Conservation (phyloP, 495 filamentous ascomycete genomes). For the Terfezia boudieri region DNA sequence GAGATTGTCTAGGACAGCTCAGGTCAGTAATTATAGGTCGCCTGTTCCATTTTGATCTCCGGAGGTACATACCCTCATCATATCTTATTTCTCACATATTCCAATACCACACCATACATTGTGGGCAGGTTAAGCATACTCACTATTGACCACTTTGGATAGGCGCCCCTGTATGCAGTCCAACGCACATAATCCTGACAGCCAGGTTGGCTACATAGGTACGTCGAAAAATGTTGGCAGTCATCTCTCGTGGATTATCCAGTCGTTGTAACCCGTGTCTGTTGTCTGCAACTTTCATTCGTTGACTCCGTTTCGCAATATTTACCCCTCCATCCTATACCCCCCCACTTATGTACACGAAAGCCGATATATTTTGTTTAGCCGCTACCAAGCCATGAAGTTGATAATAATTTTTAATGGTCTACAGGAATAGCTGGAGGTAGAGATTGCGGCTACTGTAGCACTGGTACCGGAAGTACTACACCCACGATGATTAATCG, state of each 20-base stretch:
- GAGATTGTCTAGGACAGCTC: too few species aligned
- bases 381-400: background rate
- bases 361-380: background rate
- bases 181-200: slow-evolving; percentile 2
- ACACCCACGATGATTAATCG: slow-evolving; percentile 6
- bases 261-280: background rate
- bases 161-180: slow-evolving; percentile 3
- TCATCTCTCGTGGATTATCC: slow-evolving; percentile 7
- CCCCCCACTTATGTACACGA: background rate
- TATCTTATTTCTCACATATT: too few species aligned
- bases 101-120: too few species aligned
- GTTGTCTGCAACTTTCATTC: background rate
- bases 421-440: slow-evolving; percentile 10
- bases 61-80: too few species aligned
- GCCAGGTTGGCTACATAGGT: slow-evolving; percentile 5
- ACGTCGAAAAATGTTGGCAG: slow-evolving; percentile 5
- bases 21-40: too few species aligned
- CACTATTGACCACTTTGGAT: background rate
- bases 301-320: background rate
- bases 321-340: background rate
- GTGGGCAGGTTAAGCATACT: too few species aligned
- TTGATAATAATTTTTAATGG: background rate
- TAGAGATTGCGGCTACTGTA: slow-evolving; percentile 33
- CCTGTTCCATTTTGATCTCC: too few species aligned
- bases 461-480: slow-evolving; percentile 31